Conservation (phyloP, 1,139 yeast species). For the Kodamaea sp. region DNA sequence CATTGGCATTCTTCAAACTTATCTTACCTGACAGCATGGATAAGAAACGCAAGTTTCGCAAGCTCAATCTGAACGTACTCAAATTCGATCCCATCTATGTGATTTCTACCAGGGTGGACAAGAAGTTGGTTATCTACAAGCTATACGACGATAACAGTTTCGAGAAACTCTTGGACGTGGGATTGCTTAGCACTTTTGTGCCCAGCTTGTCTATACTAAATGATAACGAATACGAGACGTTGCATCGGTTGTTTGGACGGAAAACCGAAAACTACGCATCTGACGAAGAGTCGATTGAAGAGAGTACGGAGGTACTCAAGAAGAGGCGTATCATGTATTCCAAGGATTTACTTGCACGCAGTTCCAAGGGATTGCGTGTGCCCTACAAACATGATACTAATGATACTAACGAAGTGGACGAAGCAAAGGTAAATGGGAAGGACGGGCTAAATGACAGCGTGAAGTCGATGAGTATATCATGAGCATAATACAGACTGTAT, state of each 20-base stretch:
- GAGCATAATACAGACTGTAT: no score
- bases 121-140: slow-evolving; percentile 25
- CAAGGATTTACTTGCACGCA: not conserved
- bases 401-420: slow-evolving; percentile 2
- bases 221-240: slow-evolving; percentile 12
- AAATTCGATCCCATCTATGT: slow-evolving; percentile 27
- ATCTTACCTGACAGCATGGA: slow-evolving; percentile 8
- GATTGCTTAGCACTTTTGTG: slow-evolving; percentile 10
- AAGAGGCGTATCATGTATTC: slow-evolving; percentile 2
- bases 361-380: not conserved
- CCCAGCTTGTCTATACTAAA: slow-evolving; percentile 11
- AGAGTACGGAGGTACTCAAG: slow-evolving; percentile 4
- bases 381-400: slow-evolving; percentile 3
- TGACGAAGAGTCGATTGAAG: slow-evolving; percentile 1
- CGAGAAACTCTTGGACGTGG: slow-evolving; percentile 14
- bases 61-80: slow-evolving; percentile 6
- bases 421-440: slow-evolving; percentile 2
- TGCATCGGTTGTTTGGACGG: slow-evolving; percentile 13
- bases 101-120: slow-evolving; percentile 26
- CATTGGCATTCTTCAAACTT: slow-evolving; percentile 21
- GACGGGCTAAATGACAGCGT: slow-evolving; percentile 8
- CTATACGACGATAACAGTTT: slow-evolving; percentile 22
- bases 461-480: slow-evolving; percentile 7
- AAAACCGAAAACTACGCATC: slow-evolving; percentile 3
- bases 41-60: slow-evolving; percentile 7